Percentiles rank a stretch among this genome's conserved stretches.
These are phyloP conservation scores for Diaporthe velutina DNA, from an alignment of 2,329 filamentous ascomycete genomes.

Conservation along the genomic window DNA sequence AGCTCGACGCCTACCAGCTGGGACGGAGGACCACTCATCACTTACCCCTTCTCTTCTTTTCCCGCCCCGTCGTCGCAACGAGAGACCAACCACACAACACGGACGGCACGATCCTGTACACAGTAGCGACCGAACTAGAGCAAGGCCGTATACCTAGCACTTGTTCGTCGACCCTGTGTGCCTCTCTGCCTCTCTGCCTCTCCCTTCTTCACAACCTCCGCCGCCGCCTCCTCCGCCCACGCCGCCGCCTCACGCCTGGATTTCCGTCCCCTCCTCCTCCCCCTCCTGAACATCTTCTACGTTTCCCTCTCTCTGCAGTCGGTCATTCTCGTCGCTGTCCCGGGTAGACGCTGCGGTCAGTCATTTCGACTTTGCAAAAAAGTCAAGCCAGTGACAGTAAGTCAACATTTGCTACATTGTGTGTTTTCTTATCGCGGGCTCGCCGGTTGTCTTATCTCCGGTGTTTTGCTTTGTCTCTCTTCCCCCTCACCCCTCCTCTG, in stretches of 20 bases:
- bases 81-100: constrained; percentile 31
- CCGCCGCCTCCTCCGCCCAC: constrained; percentile 17
- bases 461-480: constrained; percentile 37
- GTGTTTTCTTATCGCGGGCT: constrained; percentile 30
- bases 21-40: constrained; percentile 12
- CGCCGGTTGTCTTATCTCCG: constrained; percentile 31
- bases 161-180: constrained; percentile 17
- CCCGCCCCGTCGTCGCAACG: constrained; percentile 27
- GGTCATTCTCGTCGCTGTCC: neutral
- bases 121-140: constrained; percentile 15
- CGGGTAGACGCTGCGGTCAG: neutral
- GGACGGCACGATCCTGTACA: constrained; percentile 25
- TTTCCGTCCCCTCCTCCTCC: neutral
- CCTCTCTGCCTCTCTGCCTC: constrained; percentile 3
- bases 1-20: constrained; percentile 37
- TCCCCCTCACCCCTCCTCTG: constrained; percentile 17
- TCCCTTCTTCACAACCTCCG: constrained; percentile 4
- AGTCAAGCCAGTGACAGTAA: constrained; percentile 28
- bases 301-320: constrained; percentile 12
- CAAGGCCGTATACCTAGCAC: constrained; percentile 28
- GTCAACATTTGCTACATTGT: constrained; percentile 29
- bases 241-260: constrained; percentile 14
- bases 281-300: neutral
- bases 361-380: neutral
- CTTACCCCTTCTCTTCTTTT: constrained; percentile 32